phyloP scores from a whole-genome alignment of 352 stramenopile genomes.

The Poterioochromonas sp. region DNA sequence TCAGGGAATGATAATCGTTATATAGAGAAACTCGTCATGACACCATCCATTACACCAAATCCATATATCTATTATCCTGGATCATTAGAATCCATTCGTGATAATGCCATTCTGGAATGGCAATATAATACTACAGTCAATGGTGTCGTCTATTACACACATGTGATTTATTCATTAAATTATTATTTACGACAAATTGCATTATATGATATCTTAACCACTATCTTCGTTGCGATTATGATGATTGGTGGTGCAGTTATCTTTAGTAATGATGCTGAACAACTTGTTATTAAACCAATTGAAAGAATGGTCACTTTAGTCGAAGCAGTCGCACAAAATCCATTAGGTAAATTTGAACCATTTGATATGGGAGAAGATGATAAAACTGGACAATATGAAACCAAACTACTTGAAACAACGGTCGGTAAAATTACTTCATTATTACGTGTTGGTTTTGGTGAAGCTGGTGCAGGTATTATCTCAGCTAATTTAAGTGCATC shows the following conservation, averaged over 20 bases:
- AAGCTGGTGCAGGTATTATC: constrained; percentile 93
- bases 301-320: constrained; percentile 80
- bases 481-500: constrained; percentile 83
- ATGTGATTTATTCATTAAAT: neutral
- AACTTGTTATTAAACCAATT: constrained; percentile 75
- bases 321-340: constrained; percentile 59
- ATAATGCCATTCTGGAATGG: neutral
- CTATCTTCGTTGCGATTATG: constrained; percentile 72
- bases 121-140: neutral
- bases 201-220: constrained; percentile 68
- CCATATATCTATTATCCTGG: constrained; percentile 17
- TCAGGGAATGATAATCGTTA: constrained; percentile 32
- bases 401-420: constrained; percentile 80
- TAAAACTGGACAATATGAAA: constrained; percentile 71
- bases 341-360: constrained; percentile 47
- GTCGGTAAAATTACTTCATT: constrained; percentile 73
- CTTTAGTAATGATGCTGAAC: constrained; percentile 68
- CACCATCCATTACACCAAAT: constrained; percentile 6
- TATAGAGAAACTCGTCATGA: constrained; percentile 18
- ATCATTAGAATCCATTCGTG: neutral
- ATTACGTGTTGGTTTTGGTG: constrained; percentile 89
- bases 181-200: constrained; percentile 9
- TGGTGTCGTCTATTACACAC: neutral
- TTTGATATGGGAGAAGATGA: constrained; percentile 24
- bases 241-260: constrained; percentile 70